Conservation (phyloP, 2,329 filamentous ascomycete genomes). For the Scedosporium aurantiacum region DNA sequence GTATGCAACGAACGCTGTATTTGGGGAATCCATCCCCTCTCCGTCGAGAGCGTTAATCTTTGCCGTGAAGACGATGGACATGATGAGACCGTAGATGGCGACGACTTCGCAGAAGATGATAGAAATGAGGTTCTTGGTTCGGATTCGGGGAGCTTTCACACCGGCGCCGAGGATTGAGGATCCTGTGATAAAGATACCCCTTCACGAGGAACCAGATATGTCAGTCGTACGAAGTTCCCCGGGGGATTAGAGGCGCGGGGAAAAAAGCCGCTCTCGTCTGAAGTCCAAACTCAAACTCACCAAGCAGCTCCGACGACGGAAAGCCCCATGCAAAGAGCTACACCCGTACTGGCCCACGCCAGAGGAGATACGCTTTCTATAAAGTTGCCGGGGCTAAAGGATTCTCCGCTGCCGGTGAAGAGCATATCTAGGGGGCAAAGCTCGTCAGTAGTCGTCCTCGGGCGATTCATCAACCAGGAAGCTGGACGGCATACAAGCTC, state of each 20-base stretch:
- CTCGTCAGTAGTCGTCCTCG: neutral
- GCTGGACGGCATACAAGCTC: conserved; percentile 55
- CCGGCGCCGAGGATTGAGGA: conserved; percentile 94
- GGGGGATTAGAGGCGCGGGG: neutral
- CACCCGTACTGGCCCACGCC: conserved; percentile 83
- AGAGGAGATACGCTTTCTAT: conserved; percentile 90
- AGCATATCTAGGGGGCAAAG: conserved; percentile 71
- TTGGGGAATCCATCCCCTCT: conserved; percentile 57
- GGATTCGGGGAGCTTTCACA: conserved; percentile 92
- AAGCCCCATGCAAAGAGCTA: conserved; percentile 86
- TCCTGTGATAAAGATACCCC: conserved; percentile 98
- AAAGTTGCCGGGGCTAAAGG: conserved; percentile 94
- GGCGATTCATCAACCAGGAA: neutral
- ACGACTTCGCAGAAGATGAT: conserved; percentile 99
- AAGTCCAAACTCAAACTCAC: conserved; percentile 39
- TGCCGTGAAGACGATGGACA: conserved; percentile 95
- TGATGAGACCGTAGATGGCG: conserved; percentile 99
- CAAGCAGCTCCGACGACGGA: conserved; percentile 97
- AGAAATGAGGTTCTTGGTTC: conserved; percentile 98
- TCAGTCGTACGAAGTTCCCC: neutral
- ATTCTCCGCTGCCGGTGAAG: conserved; percentile 90
- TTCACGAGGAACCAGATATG: conserved; percentile 26
- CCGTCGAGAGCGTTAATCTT: conserved; percentile 61
- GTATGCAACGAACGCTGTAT: conserved; percentile 88
- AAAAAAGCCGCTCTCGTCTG: neutral